Evolutionary conservation across 208 protist species (phyloP), one percentile per base, ranked within the genome.

Genomic region (Leishmania major): DNA sequence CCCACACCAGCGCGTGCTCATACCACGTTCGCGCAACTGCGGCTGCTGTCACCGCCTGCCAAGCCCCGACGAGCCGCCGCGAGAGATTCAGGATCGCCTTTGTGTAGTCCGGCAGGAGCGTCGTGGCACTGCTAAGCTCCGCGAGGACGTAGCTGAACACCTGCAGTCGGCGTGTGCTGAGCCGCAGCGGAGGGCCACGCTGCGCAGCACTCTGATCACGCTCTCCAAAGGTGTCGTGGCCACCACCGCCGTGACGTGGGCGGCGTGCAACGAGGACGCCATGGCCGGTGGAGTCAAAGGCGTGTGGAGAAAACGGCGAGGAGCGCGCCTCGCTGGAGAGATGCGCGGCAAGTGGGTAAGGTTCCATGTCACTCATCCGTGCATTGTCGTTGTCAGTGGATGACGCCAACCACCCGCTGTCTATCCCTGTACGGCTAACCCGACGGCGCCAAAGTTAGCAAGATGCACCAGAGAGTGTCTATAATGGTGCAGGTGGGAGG

Each of bases 71-170:
- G 6, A 96, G 81, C 15, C 86, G 81, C 51, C 88, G 87, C 3
- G 91, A 82, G 3, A 94, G 80, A 72, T 94, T 93, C 37, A 90
- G 53, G 6, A 87, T 85, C 11, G 82, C 86, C 37, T 89, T 88
- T 10, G 89, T 89, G 81, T 94, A 95, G 80, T 94, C 92, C 22
- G 90, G 84, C 37, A 96, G 82, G 3, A 96, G 84, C 10, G 85
- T 93, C 6, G 90, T 80, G 3, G 92, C 89, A 70, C 92, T 92
- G 84, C 91, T 93, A 19, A 94, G 51, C 79, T 96, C 89, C n/a
- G 92, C 92, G 19, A 96, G 84, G 10, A 91, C 87, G 75, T 89
- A 93, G 77, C 86, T 84, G 40, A 94, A 83, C 10, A 92, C 75
- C 76, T 96, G 92, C 67, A 96, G 78, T 37, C 91, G 88, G 72